Base-by-base conservation (phyloP, 306 rosid genomes). In the Sindora glabra region DNA sequence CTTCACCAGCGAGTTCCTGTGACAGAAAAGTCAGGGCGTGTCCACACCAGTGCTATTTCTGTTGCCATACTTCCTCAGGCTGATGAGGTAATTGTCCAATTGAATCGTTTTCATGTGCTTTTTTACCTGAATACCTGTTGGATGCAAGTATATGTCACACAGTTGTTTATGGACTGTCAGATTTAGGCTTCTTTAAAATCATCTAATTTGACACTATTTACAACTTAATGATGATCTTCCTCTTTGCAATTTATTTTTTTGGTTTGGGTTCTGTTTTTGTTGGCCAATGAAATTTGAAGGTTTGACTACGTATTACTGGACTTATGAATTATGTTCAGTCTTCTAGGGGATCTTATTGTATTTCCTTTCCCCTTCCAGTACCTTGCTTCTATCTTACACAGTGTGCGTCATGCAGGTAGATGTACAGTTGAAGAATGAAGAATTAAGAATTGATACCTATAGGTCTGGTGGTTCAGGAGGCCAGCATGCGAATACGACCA, bases 31-130 rank as follows among this genome's bases (percentile, higher is more conserved):
- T 69, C 72, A 32, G 97, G 96, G 64, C 97, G 97, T 13, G 77
- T 87, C 67, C 96, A 87, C 74, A 91, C 97, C 37, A 91, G 97
- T 85, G 96, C 97, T 65, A 74, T 91, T 63, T 87, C 97, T 75
- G 96, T 91, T 50, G 97, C 96, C 51, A 87, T 85, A 68, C 97
- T 91, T 62, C 95, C 97, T 62, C 95, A 91, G 70, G 96, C 96
- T 53, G 95, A 91, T 77, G 91, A 81, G 86, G 96, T 91, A 47
- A 64, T 53, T 64, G 48, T 46, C 59, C 49, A 50, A 50, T 39
- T 37, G 6, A 27, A 52, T 59, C 57, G 0, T 29, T 29, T 29
- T 29, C 59, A 26, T 27, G 53, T 38, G 42, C 26, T 49, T 37
- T 44, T 12, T 22, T 60, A 61, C 48, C 57, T 44, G 48, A 50